Base-by-base conservation (phyloP, 2,329 filamentous ascomycete species). In the Exophiala oligosperma region DNA sequence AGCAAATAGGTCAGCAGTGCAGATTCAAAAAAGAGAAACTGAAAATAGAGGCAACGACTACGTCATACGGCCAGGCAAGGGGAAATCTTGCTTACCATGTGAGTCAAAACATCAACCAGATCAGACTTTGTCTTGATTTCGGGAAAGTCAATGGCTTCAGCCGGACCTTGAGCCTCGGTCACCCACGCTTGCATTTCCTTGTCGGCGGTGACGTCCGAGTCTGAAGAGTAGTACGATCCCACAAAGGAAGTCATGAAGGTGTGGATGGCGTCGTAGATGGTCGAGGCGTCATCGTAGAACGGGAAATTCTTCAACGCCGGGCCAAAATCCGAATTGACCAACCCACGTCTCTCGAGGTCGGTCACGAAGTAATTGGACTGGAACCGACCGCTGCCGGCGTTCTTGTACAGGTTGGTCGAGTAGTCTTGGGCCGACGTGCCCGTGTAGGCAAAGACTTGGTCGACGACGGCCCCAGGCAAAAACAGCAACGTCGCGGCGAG, bases 281-380 rank as follows among this genome's bases (percentile, higher is more conserved):
- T 52, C 24, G 49, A 53, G 21, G 55, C 55, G 29, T 57, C 55
- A 49, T 57, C 49, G 50, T 53, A 57, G 50, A 57, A 57, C 11
- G 55, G 55, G 40, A 53, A 53, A 17, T 49, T 46, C 32, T 52
- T 53, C 50, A 57, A 53, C 17, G 55, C 32, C 4, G 55, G 55
- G 24, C 55, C 55, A 32, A 53, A 57, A 12, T 52, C 32, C 29
- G 49, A 57, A 44, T 57, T 57, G 55, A 57, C 32, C 50, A 57
- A 9, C 1, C 55, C 55, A 14, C 55, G 55, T 40, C 32, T 26
- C 37, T 57, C 32, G 6, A 57, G 55, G 24, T 57, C 50, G 43
- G 32, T 37, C 43, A 29, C 47, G 21, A 57, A 57, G 47, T 57
- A 57, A 7, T 57, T 57, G 6, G 55, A 28, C 21, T 57, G 29